phyloP scores from a whole-genome alignment of 441 rosid species.

The Gossypium gossypioides region DNA sequence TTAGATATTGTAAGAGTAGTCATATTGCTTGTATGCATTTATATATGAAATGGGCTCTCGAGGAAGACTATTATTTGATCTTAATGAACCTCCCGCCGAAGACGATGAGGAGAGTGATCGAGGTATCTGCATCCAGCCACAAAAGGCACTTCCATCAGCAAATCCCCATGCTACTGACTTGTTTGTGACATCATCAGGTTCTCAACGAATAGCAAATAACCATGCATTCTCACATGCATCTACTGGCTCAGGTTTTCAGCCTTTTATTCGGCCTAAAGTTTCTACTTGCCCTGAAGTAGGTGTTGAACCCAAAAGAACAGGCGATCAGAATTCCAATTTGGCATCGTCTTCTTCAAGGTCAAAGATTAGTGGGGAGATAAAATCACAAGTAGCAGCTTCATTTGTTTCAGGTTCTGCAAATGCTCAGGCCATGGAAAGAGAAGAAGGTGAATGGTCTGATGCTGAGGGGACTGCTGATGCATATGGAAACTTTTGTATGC shows the following conservation, averaged over 20 bases:
- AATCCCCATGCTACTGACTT: constrained; percentile 36
- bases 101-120: constrained; percentile 49
- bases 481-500: constrained; percentile 19
- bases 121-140: constrained; percentile 42
- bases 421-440: constrained; percentile 51
- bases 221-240: constrained; percentile 67
- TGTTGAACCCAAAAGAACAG: constrained; percentile 30
- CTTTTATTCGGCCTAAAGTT: constrained; percentile 52
- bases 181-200: constrained; percentile 38
- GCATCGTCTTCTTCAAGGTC: constrained; percentile 28
- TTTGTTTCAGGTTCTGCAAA: constrained; percentile 26
- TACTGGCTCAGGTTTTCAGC: constrained; percentile 83
- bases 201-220: constrained; percentile 43
- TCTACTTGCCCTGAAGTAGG: constrained; percentile 26
- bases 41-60: constrained; percentile 79
- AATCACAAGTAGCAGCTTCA: constrained; percentile 24
- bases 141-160: constrained; percentile 43
- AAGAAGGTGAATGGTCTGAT: constrained; percentile 97
- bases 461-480: constrained; percentile 47
- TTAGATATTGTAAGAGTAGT: constrained; percentile 18
- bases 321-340: constrained; percentile 22
- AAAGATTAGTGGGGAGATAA: constrained; percentile 27
- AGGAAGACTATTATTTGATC: constrained; percentile 82
- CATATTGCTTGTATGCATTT: constrained; percentile 54
- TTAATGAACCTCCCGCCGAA: constrained; percentile 85